A percentile compares a stretch with the other conserved stretches of the same genome.
These are phyloP conservation scores for Umbilicus rupestris DNA, from an alignment of 164 flowering plant species.

Conservation along the genomic window DNA sequence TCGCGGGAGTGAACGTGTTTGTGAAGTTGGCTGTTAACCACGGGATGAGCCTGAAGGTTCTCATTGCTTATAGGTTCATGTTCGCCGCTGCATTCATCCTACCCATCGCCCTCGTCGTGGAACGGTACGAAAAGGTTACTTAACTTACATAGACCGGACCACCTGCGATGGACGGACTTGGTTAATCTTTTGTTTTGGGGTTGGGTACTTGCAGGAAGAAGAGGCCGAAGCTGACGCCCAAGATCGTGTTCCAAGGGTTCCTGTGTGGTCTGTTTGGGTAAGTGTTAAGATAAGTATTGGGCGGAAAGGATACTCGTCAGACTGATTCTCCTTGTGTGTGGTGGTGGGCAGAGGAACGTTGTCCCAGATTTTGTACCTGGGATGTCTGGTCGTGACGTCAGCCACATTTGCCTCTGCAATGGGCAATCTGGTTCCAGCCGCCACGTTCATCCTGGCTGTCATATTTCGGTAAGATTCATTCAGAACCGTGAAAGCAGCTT, in stretches of 20 bases:
- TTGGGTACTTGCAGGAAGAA: constrained; percentile 28
- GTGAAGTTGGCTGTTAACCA: constrained; percentile 42
- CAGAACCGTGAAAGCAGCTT: too few species aligned
- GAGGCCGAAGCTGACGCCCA: constrained; percentile 47
- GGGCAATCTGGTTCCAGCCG: constrained; percentile 10
- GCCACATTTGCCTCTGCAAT: constrained; percentile 12
- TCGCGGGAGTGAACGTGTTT: constrained; percentile 38
- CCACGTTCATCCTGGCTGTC: constrained; percentile 8
- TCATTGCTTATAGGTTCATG: constrained; percentile 53
- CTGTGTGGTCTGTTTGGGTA: constrained; percentile 61
- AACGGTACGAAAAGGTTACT: constrained; percentile 38
- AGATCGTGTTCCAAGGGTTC: constrained; percentile 34
- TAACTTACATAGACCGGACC: too few species aligned
- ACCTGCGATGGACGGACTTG: not conserved
- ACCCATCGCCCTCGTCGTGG: constrained; percentile 51
- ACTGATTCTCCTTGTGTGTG: not conserved
- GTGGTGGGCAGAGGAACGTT: constrained; percentile 3
- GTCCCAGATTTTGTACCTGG: not conserved
- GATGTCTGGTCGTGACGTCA: constrained; percentile 12
- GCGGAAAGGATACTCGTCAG: not conserved
- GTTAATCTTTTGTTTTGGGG: not conserved
- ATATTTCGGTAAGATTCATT: constrained; percentile 5
- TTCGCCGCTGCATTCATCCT: constrained; percentile 39
- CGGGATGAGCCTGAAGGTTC: constrained; percentile 45
- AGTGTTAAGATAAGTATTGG: not conserved